Evolutionary conservation across 495 filamentous ascomycete genomes (phyloP).

Genomic region (Hypoxylon fragiforme): DNA sequence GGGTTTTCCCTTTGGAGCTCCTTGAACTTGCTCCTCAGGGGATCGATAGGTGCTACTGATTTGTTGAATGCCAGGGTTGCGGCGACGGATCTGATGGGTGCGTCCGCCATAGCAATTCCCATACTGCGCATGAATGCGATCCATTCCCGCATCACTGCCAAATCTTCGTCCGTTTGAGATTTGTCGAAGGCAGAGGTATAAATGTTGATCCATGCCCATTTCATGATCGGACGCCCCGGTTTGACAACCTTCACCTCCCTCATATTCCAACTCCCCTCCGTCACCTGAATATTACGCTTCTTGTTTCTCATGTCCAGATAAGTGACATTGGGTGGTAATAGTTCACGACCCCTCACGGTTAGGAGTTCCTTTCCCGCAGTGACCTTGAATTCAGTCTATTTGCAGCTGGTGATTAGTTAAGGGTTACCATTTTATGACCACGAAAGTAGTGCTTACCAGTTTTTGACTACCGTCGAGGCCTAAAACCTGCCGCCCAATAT

Average conservation of each 20-base stretch:
- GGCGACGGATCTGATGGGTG: not conserved
- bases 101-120: constrained; percentile 39
- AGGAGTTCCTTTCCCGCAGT: constrained; percentile 57
- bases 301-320: constrained; percentile 47
- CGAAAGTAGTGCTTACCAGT: constrained; percentile 29
- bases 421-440: not conserved
- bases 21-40: constrained; percentile 25
- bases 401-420: constrained; percentile 11
- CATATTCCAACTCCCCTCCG: constrained; percentile 49
- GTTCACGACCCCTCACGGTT: constrained; percentile 65
- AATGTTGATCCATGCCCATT: constrained; percentile 41
- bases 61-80: not conserved
- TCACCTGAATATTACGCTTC: constrained; percentile 1
- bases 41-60: not conserved
- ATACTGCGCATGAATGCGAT: constrained; percentile 40
- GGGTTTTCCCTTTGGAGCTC: constrained; percentile 32
- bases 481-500: constrained; percentile 50
- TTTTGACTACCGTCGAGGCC: constrained; percentile 42
- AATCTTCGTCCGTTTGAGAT: not conserved
- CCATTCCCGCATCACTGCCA: constrained; percentile 32
- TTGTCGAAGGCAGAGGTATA: not conserved
- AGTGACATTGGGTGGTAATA: constrained; percentile 55
- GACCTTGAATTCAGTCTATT: constrained; percentile 56
- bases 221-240: constrained; percentile 33
- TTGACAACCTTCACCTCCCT: constrained; percentile 36